Percentiles rank a stretch among this genome's conserved stretches.
phyloP scores from a whole-genome alignment of 192 early-diverging fungal species.

The Lobosporangium transversale region DNA sequence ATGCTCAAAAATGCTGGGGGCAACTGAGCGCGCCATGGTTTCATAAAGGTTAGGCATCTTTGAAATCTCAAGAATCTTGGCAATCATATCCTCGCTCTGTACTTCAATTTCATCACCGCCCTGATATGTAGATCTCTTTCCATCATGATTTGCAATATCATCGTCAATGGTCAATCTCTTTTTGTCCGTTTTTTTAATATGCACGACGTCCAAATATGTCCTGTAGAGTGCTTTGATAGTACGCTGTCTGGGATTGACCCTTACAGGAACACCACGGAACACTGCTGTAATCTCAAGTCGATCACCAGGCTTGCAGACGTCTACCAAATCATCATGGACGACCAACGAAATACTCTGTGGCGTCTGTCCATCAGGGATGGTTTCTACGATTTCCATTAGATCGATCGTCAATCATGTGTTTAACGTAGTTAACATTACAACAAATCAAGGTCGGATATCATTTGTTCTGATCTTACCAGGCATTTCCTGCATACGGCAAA shows the following conservation, averaged over 20 bases:
- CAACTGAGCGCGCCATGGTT: conserved; percentile 83
- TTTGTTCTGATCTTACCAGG: conserved; percentile 65
- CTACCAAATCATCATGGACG: conserved; percentile 94
- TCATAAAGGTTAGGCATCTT: conserved; percentile 81
- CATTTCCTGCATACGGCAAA: conserved; percentile 94
- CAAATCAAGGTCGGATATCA: no score
- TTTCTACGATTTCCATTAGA: no score
- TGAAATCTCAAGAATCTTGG: conserved; percentile 67
- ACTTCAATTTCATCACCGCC: conserved; percentile 51
- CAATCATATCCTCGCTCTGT: conserved; percentile 48
- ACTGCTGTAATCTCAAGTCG: conserved; percentile 95
- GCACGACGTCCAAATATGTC: conserved; percentile 96
- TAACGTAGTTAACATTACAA: no score
- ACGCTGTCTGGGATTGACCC: conserved; percentile 87
- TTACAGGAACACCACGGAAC: conserved; percentile 92
- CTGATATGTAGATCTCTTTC: conserved; percentile 31
- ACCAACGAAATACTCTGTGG: conserved; percentile 95
- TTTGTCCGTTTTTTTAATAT: conserved; percentile 83
- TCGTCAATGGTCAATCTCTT: conserved; percentile 69
- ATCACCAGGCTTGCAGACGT: conserved; percentile 93
- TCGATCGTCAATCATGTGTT: no score
- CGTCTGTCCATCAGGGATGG: conserved; percentile 96
- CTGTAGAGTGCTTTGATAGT: conserved; percentile 92
- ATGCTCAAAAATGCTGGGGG: conserved; percentile 94
- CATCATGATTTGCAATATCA: conserved; percentile 37